Evolutionary conservation across 495 filamentous ascomycete genomes (phyloP), one percentile per base, ranked within the genome.

Genomic region (Tuber borchii): DNA sequence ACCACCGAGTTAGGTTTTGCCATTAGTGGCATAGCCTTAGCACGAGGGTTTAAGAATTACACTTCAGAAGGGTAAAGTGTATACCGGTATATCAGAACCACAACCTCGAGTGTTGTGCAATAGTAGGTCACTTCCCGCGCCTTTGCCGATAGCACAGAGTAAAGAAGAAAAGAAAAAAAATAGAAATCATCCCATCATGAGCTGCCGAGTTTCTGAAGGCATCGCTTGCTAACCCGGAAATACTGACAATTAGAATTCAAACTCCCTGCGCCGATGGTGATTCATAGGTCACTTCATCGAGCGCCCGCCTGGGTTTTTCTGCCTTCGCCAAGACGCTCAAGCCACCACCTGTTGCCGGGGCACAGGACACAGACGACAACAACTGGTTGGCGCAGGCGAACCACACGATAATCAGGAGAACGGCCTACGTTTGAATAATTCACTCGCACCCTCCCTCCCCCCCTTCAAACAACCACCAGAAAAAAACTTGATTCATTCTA

Each of bases 331-430:
- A 65, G 56, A 65, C 56, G 56, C 12, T 65, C 56, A 31, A 65
- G 56, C 56, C 56, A 31, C 56, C 56, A 65, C 56, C 31, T 65
- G 26, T 65, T 22, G 12, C 56, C 56, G 9, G n/a, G 56, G 20
- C n/a, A 65, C 56, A 31, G 31, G 56, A 65, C 56, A 26, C n/a
- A 16, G 56, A 65, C 10, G 56, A 65, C 56, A 65, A 31, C 26
- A 16, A 16, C 26, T 6, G n/a, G 56, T n/a, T 65, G 12, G 3
- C n/a, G 2, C n/a, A 31, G 56, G 56, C 56, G 56, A 65, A 65
- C 56, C 56, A 65, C 56, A 65, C 56, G 56, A 65, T 31, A 65
- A 31, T 65, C 56, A 65, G 56, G 56, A 65, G 56, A 65, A 65
- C 22, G 9, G 12, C 56, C 56, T 65, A 12, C n/a, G 12, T 65